phyloP scores from a whole-genome alignment of 176 grass and related monocot species.

The Neostapfia colusana region DNA sequence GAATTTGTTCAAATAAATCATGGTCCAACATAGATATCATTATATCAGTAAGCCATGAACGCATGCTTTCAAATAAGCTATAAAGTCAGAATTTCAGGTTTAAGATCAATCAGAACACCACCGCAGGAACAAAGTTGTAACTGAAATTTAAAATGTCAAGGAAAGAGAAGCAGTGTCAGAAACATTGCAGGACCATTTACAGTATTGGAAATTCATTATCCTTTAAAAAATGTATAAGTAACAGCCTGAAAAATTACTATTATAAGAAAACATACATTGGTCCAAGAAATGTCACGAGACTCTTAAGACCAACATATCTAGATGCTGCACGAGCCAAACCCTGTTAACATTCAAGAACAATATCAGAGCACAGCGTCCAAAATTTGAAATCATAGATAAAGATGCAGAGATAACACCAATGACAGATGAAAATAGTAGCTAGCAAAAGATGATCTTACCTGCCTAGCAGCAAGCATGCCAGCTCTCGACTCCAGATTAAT shows the following conservation, averaged over 20 bases:
- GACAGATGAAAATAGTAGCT: conserved; percentile 2
- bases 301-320: conserved; percentile 77
- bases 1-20: not conserved
- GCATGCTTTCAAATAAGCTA: not conserved
- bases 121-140: not conserved
- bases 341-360: conserved; percentile 48
- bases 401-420: not conserved
- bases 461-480: conserved; percentile 78
- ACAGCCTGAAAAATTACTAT: conserved; percentile 18
- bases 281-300: conserved; percentile 82
- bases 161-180: not conserved
- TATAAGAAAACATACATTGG: conserved; percentile 65
- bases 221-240: not conserved
- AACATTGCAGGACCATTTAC: not conserved
- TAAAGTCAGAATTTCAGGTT: conserved; percentile 14
- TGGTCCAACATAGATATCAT: not conserved
- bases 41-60: conserved; percentile 6
- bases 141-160: not conserved
- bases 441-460: conserved; percentile 54
- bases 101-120: not conserved
- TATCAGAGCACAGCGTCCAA: not conserved
- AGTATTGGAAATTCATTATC: not conserved
- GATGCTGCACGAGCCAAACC: conserved; percentile 74
- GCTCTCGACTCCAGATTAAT: conserved; percentile 75
- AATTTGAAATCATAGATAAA: conserved; percentile 1